Percentiles rank a stretch among this genome's conserved stretches.
Conservation (phyloP, 2,329 filamentous ascomycete species). For the Pseudogymnoascus sp. region DNA sequence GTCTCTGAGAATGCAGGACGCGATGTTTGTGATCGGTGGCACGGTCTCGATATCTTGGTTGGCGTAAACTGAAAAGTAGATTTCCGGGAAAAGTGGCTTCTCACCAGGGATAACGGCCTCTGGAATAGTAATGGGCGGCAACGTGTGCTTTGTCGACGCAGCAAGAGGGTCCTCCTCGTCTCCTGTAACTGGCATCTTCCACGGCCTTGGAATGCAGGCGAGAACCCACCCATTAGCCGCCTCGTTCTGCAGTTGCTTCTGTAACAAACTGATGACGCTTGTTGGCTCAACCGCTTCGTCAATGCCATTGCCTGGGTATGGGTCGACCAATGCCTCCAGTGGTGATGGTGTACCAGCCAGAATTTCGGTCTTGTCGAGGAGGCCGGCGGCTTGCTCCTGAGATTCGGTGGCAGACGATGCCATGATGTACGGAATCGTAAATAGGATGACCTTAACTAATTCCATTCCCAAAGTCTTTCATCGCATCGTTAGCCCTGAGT, state of each 20-base stretch:
- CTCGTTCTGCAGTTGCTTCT: slow-evolving; percentile 77
- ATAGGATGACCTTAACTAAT: slow-evolving; percentile 90
- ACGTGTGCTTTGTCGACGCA: slow-evolving; percentile 59
- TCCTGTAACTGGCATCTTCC: slow-evolving; percentile 50
- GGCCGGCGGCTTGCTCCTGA: slow-evolving; percentile 62
- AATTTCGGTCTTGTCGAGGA: slow-evolving; percentile 91
- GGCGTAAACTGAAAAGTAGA: slow-evolving; percentile 87
- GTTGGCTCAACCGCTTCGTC: slow-evolving; percentile 54
- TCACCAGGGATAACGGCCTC: slow-evolving; percentile 65
- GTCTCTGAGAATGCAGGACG: slow-evolving; percentile 77
- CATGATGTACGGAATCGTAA: slow-evolving; percentile 88
- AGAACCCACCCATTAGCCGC: slow-evolving; percentile 67
- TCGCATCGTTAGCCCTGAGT: neutral
- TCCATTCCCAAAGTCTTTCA: slow-evolving; percentile 65
- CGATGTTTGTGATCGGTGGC: slow-evolving; percentile 64
- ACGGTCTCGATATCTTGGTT: slow-evolving; percentile 85
- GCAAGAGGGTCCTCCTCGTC: slow-evolving; percentile 51
- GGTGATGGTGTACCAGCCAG: slow-evolving; percentile 83
- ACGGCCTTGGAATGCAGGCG: slow-evolving; percentile 57
- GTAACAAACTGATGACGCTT: slow-evolving; percentile 72
- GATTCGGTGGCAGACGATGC: slow-evolving; percentile 61
- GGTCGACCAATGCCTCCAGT: slow-evolving; percentile 77
- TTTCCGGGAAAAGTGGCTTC: slow-evolving; percentile 76
- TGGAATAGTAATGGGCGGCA: slow-evolving; percentile 70
- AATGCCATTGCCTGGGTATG: slow-evolving; percentile 60